Conservation (phyloP, 225 moss, liverwort and hornwort genomes). For the Thuidium tamariscinum region DNA sequence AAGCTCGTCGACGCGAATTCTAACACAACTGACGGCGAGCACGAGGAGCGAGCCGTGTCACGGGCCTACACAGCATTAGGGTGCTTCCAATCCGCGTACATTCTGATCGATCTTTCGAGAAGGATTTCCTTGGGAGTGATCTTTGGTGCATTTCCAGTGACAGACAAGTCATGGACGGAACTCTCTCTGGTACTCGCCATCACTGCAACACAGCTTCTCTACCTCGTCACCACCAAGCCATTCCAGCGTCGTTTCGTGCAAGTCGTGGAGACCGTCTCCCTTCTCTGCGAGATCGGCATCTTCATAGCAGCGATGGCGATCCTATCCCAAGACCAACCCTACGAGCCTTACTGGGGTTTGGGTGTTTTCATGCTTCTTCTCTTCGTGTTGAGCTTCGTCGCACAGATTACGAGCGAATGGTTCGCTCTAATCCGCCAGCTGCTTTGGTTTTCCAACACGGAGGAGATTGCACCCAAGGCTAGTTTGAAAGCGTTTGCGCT, state of each 20-base stretch:
- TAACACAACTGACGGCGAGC: conserved; percentile 45
- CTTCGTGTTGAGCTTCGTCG: conserved; percentile 68
- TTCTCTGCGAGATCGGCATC: conserved; percentile 71
- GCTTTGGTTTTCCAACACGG: conserved; percentile 48
- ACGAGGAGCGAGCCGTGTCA: conserved; percentile 41
- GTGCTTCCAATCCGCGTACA: conserved; percentile 51
- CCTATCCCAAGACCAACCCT: conserved; percentile 29
- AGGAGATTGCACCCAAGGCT: conserved; percentile 50
- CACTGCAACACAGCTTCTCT: conserved; percentile 54
- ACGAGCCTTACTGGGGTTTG: conserved; percentile 35
- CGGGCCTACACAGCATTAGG: conserved; percentile 27
- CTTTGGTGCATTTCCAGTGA: conserved; percentile 60
- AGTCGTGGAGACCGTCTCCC: conserved; percentile 68
- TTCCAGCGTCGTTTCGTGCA: conserved; percentile 81
- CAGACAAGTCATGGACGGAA: conserved; percentile 72
- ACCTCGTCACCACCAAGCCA: conserved; percentile 56
- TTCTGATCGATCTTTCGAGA: conserved; percentile 51
- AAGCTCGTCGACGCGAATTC: conserved; percentile 35
- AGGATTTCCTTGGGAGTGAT: conserved; percentile 60
- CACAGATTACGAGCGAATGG: conserved; percentile 88
- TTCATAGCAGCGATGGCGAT: conserved; percentile 56
- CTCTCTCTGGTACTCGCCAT: conserved; percentile 45
- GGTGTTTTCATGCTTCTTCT: conserved; percentile 56
- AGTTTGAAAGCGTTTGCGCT: conserved; percentile 35
- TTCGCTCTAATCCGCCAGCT: conserved; percentile 84